Evolutionary conservation across 2,329 filamentous ascomycete genomes (phyloP).

Genomic region (Xylaria sp.): DNA sequence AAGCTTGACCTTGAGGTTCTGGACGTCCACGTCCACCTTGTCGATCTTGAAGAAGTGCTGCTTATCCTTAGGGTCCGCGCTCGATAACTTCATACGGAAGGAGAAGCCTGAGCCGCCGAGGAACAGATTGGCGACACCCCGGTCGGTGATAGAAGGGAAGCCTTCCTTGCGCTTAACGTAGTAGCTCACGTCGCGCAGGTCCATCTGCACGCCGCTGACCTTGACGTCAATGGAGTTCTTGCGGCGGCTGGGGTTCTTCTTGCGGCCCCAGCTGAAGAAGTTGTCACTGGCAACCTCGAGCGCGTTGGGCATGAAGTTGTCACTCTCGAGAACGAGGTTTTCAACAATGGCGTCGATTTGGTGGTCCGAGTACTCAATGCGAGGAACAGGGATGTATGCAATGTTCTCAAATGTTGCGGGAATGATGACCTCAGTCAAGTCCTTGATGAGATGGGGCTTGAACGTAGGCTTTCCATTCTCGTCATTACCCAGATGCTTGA

Average conservation of each 20-base stretch:
- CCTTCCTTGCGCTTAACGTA: conserved; percentile 95
- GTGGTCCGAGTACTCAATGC: conserved; percentile 88
- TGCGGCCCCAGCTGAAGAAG: conserved; percentile 93
- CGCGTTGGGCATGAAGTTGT: conserved; percentile 95
- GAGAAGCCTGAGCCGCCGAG: conserved; percentile 86
- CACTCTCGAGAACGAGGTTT: conserved; percentile 92
- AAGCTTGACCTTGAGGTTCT: conserved; percentile 84
- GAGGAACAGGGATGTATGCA: conserved; percentile 89
- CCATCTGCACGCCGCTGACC: conserved; percentile 89
- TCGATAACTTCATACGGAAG: conserved; percentile 90
- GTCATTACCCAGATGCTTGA: conserved; percentile 86
- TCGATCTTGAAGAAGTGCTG: conserved; percentile 95
- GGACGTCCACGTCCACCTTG: conserved; percentile 82
- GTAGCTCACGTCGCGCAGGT: conserved; percentile 88
- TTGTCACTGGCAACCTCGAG: conserved; percentile 90
- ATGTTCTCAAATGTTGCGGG: conserved; percentile 82
- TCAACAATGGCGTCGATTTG: conserved; percentile 89
- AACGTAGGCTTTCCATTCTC: conserved; percentile 82
- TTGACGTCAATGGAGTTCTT: conserved; percentile 83
- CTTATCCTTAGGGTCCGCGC: conserved; percentile 74
- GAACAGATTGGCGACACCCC: conserved; percentile 85
- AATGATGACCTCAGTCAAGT: conserved; percentile 84
- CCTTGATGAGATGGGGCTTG: conserved; percentile 92
- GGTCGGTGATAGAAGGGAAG: conserved; percentile 86
- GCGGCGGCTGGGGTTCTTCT: conserved; percentile 79